Percentiles rank a stretch among this genome's conserved stretches.
phyloP scores from a whole-genome alignment of 1,284 basidiomycete species.

The Pseudozyma thailandica region DNA sequence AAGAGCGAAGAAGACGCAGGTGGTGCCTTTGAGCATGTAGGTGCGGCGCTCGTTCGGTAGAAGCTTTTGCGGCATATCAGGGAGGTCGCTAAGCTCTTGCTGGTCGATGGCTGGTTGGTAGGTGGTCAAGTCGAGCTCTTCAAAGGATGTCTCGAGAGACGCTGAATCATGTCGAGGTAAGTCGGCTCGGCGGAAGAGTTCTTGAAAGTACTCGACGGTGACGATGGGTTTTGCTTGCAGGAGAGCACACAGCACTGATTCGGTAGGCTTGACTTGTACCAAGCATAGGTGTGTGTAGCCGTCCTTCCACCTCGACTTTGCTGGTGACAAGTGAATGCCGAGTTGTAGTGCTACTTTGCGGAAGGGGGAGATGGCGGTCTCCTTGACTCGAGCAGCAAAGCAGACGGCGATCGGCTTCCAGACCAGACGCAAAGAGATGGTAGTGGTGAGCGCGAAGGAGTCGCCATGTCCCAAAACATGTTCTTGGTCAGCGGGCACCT shows the following conservation, averaged over 20 bases:
- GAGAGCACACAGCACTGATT: conserved; percentile 39
- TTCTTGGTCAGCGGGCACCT: conserved; percentile 29
- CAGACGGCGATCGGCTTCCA: conserved; percentile 45
- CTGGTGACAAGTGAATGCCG: conserved; percentile 39
- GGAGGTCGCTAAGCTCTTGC: conserved; percentile 33
- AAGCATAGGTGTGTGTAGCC: conserved; percentile 52
- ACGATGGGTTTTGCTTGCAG: conserved; percentile 40
- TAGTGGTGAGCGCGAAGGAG: conserved; percentile 44
- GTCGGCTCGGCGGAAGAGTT: conserved; percentile 41
- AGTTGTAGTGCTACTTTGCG: conserved; percentile 17
- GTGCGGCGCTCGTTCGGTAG: conserved; percentile 30
- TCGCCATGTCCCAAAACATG: conserved; percentile 30
- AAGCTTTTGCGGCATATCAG: conserved; percentile 21
- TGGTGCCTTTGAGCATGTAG: conserved; percentile 52
- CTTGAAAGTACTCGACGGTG: conserved; percentile 37
- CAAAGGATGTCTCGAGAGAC: conserved; percentile 42
- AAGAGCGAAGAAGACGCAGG: conserved; percentile 42
- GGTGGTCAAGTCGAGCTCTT: conserved; percentile 23
- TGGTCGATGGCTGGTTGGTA: conserved; percentile 36
- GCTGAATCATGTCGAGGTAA: conserved; percentile 33
- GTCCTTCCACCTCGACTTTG: conserved; percentile 39
- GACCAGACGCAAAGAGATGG: conserved; percentile 40
- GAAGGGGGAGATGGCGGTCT: conserved; percentile 22
- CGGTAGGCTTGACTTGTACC: conserved; percentile 41
- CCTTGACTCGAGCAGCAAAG: conserved; percentile 42